phyloP scores from a whole-genome alignment of 1,284 basidiomycete genomes.

The Papiliotrema nemorosa region DNA sequence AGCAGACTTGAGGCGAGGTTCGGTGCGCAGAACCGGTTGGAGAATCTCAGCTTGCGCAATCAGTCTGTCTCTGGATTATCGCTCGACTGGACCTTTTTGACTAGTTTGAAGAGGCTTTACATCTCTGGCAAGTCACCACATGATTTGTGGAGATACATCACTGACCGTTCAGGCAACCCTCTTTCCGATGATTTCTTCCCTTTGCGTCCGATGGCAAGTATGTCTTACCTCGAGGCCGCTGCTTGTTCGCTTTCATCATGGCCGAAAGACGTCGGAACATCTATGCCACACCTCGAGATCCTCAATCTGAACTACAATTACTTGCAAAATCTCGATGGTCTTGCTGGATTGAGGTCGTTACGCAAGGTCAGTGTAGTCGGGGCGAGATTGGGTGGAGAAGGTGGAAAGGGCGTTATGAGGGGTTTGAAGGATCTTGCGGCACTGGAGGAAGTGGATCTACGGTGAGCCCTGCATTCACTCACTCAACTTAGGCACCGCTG shows the following conservation, averaged over 20 bases:
- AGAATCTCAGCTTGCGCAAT: conserved; percentile 87
- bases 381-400: conserved; percentile 59
- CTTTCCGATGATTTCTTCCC: conserved; percentile 53
- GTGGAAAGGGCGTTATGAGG: conserved; percentile 63
- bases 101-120: conserved; percentile 88
- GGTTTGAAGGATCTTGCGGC: conserved; percentile 65
- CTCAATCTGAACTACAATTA: conserved; percentile 97
- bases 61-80: conserved; percentile 54
- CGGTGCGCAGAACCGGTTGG: conserved; percentile 64
- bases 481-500: neutral
- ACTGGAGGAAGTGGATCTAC: conserved; percentile 83
- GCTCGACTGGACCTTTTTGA: conserved; percentile 65
- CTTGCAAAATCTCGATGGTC: conserved; percentile 62
- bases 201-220: conserved; percentile 66
- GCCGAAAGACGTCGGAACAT: conserved; percentile 62
- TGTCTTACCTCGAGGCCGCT: conserved; percentile 89
- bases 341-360: conserved; percentile 71
- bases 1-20: conserved; percentile 49
- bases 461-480: conserved; percentile 57
- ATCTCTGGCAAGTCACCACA: conserved; percentile 67
- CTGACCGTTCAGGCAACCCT: conserved; percentile 42
- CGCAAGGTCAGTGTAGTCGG: conserved; percentile 82
- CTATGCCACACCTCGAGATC: conserved; percentile 82
- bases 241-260: conserved; percentile 78
- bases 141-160: neutral